Base-by-base conservation (phyloP, 2,329 filamentous ascomycete species). In the Aspergillus persii region DNA sequence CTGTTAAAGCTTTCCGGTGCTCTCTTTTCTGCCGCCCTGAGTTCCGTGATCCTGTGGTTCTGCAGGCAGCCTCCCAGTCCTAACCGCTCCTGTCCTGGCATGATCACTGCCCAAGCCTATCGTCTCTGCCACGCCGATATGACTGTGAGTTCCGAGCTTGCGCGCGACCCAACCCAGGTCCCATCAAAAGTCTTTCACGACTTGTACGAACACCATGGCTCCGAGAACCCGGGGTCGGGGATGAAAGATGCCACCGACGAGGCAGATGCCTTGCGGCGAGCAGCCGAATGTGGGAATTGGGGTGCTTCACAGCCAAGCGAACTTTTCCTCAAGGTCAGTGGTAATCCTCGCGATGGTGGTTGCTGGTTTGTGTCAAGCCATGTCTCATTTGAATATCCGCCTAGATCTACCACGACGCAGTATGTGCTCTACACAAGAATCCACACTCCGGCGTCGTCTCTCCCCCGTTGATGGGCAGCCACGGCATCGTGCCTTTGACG, bases 271-370 rank as follows among this genome's bases (percentile, higher is more conserved):
- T 69, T 89, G 29, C 73, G 84, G 44, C 80, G 77, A 49, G 86
- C 87, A 1, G 74, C 76, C 7, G 69, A 80, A 57, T 91, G 89
- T 69, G 89, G 89, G 2, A 85, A 83, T 54, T 93, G 89, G 84
- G 89, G 88, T 0, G 69, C 80, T 0, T 80, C 81, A 1, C 73
- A 79, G 54, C 90, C 89, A 0, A 89, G 87, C 62, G 81, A 86
- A 15, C 74, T 92, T 0, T 93, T 93, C 69, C 74, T 91, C 5
- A 80, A 79, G 68, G 85, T 84, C 61, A 62, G 75, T 55, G 18
- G 18, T 23, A 23, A 1, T 23, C 18, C 18, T 23, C 18, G 18
- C 18, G 18, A 23, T 23, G 18, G 18, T 1, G 18, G 18, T 23
- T 23, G 18, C 18, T n/a, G 48, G 18, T 8, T 2, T 6, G 27